Base-by-base conservation (phyloP, 1,139 yeast species). In the Zygoascus sp. region DNA sequence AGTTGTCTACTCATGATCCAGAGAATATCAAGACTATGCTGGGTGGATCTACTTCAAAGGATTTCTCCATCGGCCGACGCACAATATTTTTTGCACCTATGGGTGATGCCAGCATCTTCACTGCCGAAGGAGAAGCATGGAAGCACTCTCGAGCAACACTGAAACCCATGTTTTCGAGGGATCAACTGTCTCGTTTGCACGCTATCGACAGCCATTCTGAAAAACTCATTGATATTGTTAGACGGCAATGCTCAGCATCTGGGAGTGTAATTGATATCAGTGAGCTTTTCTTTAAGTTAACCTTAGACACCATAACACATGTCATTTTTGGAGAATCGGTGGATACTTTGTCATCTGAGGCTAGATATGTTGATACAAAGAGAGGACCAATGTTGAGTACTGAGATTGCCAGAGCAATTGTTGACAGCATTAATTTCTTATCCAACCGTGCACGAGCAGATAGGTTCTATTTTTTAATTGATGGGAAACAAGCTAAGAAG, bases 301-400 rank as follows among this genome's bases (percentile, higher is more conserved):
- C 83, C 5, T 68, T 79, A 50, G 83, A 79, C 58, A 72, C 80
- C 21, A 76, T 83, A 3, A 74, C 81, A 13, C 81, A 79, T 60
- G 77, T 77, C 56, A 66, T 79, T 55, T 78, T 79, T 63, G 83
- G 83, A 11, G 77, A 74, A 57, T 70, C 78, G 9, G 75, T 74
- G 10, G 67, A 68, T 45, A 64, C 73, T 15, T 68, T 76, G 47
- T 58, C 62, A 40, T 68, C 66, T 48, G 65, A 61, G 10, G 49
- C 57, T 2, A 36, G 27, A 9, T 42, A 42, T 20, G 13, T 42
- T n/a, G 40, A 42, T 20, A 42, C 45, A n/a, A 56, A 64, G 42
- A 47, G 43, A 20, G 65, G 61, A 13, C 52, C 53, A 1, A 11
- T 34, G 19, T 20, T 27, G n/a, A 35, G 36, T 36, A 20, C 34